A percentile compares a stretch with the other conserved stretches of the same genome.
phyloP scores from a whole-genome alignment of 192 early-diverging fungal genomes.

The Backusella mclennaniae region DNA sequence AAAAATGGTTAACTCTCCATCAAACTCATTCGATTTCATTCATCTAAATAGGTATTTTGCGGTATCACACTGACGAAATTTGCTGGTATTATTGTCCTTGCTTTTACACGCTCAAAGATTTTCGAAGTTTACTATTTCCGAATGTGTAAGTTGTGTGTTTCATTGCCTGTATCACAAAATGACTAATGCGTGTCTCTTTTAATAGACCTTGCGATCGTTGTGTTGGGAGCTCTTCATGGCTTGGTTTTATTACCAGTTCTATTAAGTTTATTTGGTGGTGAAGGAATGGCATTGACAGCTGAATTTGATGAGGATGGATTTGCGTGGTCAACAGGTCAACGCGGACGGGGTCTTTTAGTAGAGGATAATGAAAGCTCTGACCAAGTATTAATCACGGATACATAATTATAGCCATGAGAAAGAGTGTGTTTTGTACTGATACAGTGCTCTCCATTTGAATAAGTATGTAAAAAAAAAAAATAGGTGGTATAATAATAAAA shows the following conservation, averaged over 20 bases:
- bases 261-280: conserved; percentile 49
- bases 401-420: not conserved
- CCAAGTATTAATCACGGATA: conserved; percentile 28
- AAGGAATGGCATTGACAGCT: conserved; percentile 32
- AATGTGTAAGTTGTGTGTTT: conserved; percentile 46
- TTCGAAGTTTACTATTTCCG: conserved; percentile 70
- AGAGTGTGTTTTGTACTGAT: not conserved
- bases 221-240: conserved; percentile 58
- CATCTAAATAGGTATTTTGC: conserved; percentile 50
- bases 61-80: conserved; percentile 68
- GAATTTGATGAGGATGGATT: conserved; percentile 47
- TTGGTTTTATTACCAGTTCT: conserved; percentile 57
- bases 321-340: conserved; percentile 21
- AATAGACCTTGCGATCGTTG: conserved; percentile 54
- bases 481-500: not conserved
- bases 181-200: not conserved
- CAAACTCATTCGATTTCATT: not conserved
- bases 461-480: no score
- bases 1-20: not conserved
- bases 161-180: not conserved
- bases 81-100: conserved; percentile 61
- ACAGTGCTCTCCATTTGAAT: not conserved
- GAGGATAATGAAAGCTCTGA: conserved; percentile 27
- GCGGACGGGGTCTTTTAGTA: conserved; percentile 13
- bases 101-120: conserved; percentile 65